Percentiles rank a stretch among this genome's conserved stretches.
Evolutionary conservation across 768 basidiomycete genomes (phyloP).

Genomic region (Tylopilus rubrobrunneus): DNA sequence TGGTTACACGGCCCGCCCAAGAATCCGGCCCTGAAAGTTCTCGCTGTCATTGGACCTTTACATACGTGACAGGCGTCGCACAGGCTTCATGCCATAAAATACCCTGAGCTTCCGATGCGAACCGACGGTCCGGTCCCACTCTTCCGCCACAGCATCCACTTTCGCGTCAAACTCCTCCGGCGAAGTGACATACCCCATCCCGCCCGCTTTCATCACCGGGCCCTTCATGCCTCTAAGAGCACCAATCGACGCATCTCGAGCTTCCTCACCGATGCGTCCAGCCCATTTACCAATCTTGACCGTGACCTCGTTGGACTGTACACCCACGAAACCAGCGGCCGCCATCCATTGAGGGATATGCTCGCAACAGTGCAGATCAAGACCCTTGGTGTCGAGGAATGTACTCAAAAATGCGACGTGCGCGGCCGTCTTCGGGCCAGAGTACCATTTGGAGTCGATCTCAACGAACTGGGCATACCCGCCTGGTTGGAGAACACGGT

Average conservation of each 20-base stretch:
- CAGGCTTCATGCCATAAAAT: conserved; percentile 7
- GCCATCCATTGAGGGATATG: conserved; percentile 10
- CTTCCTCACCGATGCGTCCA: background rate
- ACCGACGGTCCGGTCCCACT: conserved; percentile 1
- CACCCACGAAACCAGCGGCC: background rate
- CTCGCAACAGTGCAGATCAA: conserved; percentile 10
- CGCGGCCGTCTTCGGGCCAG: conserved; percentile 6
- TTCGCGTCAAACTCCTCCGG: background rate
- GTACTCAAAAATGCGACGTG: conserved; percentile 7
- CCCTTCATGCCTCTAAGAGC: background rate
- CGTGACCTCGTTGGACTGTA: background rate
- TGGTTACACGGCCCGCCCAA: background rate
- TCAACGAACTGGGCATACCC: conserved; percentile 31
- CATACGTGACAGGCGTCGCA: background rate
- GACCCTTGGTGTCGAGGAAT: conserved; percentile 9
- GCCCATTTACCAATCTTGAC: background rate
- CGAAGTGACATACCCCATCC: background rate
- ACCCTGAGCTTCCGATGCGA: conserved; percentile 6
- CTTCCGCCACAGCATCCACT: background rate
- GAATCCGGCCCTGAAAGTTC: background rate
- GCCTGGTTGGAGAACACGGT: conserved; percentile 28
- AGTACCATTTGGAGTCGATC: conserved; percentile 15
- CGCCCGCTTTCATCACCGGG: background rate
- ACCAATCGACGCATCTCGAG: background rate
- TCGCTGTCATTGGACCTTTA: background rate